A percentile compares a stretch with the other conserved stretches of the same genome.
Evolutionary conservation across 2,329 filamentous ascomycete genomes (phyloP).

Genomic region (Nothophoma quercina): DNA sequence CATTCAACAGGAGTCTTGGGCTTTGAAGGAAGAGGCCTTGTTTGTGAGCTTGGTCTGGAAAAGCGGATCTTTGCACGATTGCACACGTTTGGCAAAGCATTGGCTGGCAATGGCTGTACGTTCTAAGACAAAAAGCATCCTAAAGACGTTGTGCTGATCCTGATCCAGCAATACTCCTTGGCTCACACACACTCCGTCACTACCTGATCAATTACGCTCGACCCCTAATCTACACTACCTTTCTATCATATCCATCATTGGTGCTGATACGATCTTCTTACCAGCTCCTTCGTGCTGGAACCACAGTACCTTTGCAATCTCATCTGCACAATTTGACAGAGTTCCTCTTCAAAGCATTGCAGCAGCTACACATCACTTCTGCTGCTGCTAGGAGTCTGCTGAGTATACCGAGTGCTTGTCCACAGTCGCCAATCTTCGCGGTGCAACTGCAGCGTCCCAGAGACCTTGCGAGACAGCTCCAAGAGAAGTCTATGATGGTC

Average conservation of each 20-base stretch:
- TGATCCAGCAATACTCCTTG: constrained; percentile 41
- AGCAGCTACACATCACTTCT: constrained; percentile 19
- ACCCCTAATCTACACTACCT: constrained; percentile 53
- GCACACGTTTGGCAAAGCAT: constrained; percentile 72
- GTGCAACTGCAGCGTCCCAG: constrained; percentile 41
- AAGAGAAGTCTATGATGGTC: constrained; percentile 43
- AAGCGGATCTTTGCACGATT: constrained; percentile 64
- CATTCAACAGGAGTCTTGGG: constrained; percentile 71
- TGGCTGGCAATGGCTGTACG: constrained; percentile 74
- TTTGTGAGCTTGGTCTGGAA: constrained; percentile 61
- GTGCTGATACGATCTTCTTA: constrained; percentile 51
- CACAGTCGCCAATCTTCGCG: constrained; percentile 44
- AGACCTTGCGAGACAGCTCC: constrained; percentile 36
- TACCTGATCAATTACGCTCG: constrained; percentile 51
- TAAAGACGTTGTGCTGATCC: neutral
- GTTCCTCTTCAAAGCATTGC: constrained; percentile 30
- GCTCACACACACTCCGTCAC: constrained; percentile 37
- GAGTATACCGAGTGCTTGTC: constrained; percentile 36
- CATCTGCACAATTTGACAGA: constrained; percentile 36
- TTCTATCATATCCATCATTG: constrained; percentile 52
- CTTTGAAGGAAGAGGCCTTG: constrained; percentile 63
- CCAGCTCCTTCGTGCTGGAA: constrained; percentile 29
- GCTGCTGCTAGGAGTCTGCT: constrained; percentile 20
- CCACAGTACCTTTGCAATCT: constrained; percentile 30
- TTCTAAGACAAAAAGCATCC: neutral